Evolutionary conservation across 805 yeast genomes (phyloP).

Genomic region (Komagataella phaffii): DNA sequence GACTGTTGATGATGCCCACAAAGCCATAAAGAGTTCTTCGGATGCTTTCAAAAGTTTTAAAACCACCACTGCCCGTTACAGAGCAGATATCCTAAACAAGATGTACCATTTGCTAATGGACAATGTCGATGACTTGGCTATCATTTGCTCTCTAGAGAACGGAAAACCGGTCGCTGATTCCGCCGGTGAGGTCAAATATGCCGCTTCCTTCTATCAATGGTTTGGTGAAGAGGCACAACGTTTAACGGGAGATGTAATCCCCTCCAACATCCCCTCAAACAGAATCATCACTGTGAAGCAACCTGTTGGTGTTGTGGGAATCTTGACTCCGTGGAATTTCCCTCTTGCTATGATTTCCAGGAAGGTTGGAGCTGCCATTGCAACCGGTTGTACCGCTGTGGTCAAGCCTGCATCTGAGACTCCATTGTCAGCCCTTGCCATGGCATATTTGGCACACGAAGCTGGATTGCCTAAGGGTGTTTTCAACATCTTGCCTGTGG

Average conservation of each 20-base stretch:
- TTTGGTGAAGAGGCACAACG: constrained; percentile 75
- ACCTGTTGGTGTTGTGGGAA: constrained; percentile 75
- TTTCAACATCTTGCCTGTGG: constrained; percentile 46
- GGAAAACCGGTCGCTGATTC: constrained; percentile 67
- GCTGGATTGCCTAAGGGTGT: constrained; percentile 69
- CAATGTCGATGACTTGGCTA: constrained; percentile 54
- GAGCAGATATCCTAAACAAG: constrained; percentile 37
- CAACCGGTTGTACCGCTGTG: constrained; percentile 70
- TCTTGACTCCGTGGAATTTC: constrained; percentile 77
- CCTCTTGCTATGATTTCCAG: constrained; percentile 71
- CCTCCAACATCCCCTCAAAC: constrained; percentile 32
- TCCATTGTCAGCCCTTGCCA: constrained; percentile 59
- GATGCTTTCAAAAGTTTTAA: constrained; percentile 39
- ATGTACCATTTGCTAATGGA: constrained; percentile 41
- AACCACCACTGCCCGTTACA: constrained; percentile 39
- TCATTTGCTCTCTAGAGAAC: constrained; percentile 51
- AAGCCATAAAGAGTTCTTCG: constrained; percentile 43
- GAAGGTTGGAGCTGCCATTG: constrained; percentile 63
- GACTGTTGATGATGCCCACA: constrained; percentile 28
- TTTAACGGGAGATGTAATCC: constrained; percentile 49
- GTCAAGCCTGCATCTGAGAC: constrained; percentile 71
- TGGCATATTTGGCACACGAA: constrained; percentile 42
- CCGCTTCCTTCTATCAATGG: constrained; percentile 81
- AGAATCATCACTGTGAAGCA: constrained; percentile 50
- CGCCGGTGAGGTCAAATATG: constrained; percentile 52